Conservation (phyloP, 129 eudicot genomes). For the Apium graveolens region DNA sequence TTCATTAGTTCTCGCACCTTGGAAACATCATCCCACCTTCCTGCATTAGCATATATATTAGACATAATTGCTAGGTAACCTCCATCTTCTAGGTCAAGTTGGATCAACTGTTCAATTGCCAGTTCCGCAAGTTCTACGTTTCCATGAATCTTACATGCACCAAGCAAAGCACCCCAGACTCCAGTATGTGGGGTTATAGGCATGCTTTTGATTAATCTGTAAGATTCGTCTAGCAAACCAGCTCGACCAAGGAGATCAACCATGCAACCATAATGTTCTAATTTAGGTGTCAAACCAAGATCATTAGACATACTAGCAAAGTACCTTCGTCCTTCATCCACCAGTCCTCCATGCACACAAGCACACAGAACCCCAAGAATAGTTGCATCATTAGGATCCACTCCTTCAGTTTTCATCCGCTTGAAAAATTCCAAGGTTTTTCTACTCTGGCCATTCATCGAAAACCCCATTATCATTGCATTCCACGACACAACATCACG, state of each 20-base stretch:
- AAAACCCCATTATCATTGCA: slow-evolving; percentile 18
- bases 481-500: slow-evolving; percentile 23
- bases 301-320: slow-evolving; percentile 16
- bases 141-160: slow-evolving; percentile 25
- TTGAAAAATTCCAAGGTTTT: slow-evolving; percentile 17
- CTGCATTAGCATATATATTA: slow-evolving; percentile 26
- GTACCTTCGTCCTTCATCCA: slow-evolving; percentile 24
- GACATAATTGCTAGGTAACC: slow-evolving; percentile 26
- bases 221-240: slow-evolving; percentile 29
- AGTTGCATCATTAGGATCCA: slow-evolving; percentile 29
- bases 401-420: slow-evolving; percentile 15
- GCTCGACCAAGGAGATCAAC: slow-evolving; percentile 28
- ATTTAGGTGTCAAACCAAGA: slow-evolving; percentile 23
- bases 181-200: slow-evolving; percentile 21
- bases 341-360: slow-evolving; percentile 33
- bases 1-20: slow-evolving; percentile 26
- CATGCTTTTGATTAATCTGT: slow-evolving; percentile 20
- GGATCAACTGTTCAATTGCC: slow-evolving; percentile 19
- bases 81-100: slow-evolving; percentile 21
- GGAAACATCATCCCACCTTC: slow-evolving; percentile 21
- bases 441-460: slow-evolving; percentile 12
- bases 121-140: slow-evolving; percentile 25
- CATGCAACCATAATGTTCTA: slow-evolving; percentile 30
- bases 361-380: slow-evolving; percentile 26
- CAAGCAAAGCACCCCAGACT: slow-evolving; percentile 37